Evolutionary conservation across 2,329 filamentous ascomycete genomes (phyloP).

Genomic region (Penicillium sumatraense): DNA sequence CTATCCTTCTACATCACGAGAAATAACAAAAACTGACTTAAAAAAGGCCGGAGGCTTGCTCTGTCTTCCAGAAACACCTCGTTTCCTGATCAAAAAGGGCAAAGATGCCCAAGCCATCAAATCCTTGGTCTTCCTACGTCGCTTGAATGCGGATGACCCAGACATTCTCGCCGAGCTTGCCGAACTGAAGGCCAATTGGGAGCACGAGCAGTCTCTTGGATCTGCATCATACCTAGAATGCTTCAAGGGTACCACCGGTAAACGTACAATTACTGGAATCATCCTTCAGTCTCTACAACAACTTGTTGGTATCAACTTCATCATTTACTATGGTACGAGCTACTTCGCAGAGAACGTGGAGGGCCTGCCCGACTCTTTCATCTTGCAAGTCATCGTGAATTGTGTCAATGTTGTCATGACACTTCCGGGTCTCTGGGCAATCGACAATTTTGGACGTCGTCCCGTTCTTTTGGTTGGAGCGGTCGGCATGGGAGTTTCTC

Average conservation of each 20-base stretch:
- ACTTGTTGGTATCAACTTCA: conserved; percentile 58
- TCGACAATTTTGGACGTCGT: conserved; percentile 78
- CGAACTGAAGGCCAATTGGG: neutral
- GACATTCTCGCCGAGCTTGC: conserved; percentile 56
- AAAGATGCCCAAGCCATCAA: conserved; percentile 64
- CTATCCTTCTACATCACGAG: neutral
- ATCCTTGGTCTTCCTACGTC: conserved; percentile 67
- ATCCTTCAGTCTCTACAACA: conserved; percentile 16
- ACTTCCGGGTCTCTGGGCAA: conserved; percentile 78
- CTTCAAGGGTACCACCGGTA: conserved; percentile 2
- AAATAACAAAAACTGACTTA: neutral
- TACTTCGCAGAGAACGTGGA: conserved; percentile 71
- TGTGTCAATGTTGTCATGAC: conserved; percentile 82
- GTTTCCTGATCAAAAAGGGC: conserved; percentile 78
- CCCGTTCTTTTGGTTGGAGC: conserved; percentile 59
- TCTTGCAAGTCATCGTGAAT: conserved; percentile 79
- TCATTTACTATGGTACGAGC: conserved; percentile 69
- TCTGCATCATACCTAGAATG: neutral
- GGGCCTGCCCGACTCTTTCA: conserved; percentile 72
- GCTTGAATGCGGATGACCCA: conserved; percentile 79
- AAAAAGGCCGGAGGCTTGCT: conserved; percentile 60
- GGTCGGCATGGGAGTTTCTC: conserved; percentile 64
- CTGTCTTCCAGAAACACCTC: conserved; percentile 76
- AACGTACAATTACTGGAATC: conserved; percentile 4
- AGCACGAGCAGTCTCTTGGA: conserved; percentile 3